Base-by-base conservation (phyloP, 768 basidiomycete genomes). In the Lactarius indigo region DNA sequence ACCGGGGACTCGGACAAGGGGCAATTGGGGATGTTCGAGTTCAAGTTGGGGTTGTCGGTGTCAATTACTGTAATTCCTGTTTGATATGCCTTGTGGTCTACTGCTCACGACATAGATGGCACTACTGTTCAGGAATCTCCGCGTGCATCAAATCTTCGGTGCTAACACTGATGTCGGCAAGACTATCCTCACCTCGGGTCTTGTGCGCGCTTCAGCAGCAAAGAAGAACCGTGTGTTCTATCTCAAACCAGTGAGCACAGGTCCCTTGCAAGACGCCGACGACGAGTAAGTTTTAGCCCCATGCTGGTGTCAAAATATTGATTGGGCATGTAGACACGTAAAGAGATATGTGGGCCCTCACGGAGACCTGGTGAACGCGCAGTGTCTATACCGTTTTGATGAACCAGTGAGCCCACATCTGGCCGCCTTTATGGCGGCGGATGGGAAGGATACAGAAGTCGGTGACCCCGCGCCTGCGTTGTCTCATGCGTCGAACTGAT, bases 161-260 rank as follows among this genome's bases (percentile, higher is more conserved):
- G 94, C 96, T 1, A 97, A 96, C 77, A 98, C 96, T 2, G 88
- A 94, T 76, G 95, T 98, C 59, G 96, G 96, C 31, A 98, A 98
- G 78, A 97, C 96, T 0, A 83, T 98, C 65, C 79, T 98, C 62
- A 90, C 93, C 1, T 85, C 94, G 2, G 92, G 92, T 1, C 86
- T 98, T 41, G 85, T 88, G 54, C 83, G 91, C 41, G 89, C 92
- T 0, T 91, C 92, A n/a, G 87, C 87, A 0, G 75, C 82, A 2
- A 78, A 75, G 62, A 79, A 80, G 30, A 79, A 80, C 3, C 73
- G 77, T 42, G 87, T 87, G 0, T 86, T 85, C 71, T 92, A 92
- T 69, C 78, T 92, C 63, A 98, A 98, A 73, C 96, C 96, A 0
- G 87, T 98, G 66, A 96, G 94, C 75, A 96, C 96, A 0, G 96